A percentile compares a stretch with the other conserved stretches of the same genome.
phyloP scores from a whole-genome alignment of 345 rosid species.

The Corymbia maculata region DNA sequence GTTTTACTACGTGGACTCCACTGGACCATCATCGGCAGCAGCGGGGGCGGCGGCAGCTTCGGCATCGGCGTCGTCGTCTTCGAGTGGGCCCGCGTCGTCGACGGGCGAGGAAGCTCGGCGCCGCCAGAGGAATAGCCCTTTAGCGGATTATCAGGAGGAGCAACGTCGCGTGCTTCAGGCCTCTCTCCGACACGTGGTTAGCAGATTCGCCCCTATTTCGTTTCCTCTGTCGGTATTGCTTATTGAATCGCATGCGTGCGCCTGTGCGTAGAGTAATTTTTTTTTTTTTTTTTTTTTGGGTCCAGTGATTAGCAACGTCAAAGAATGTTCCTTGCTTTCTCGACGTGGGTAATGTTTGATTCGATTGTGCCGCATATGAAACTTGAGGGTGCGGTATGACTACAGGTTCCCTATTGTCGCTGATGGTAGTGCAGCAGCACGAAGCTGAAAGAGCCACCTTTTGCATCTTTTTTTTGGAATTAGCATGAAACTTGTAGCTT shows the following conservation, averaged over 20 bases:
- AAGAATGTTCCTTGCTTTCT: background rate
- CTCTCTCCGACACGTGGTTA: conserved; percentile 76
- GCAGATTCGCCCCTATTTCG: background rate
- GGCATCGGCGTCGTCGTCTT: conserved; percentile 15
- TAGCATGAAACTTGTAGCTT: background rate
- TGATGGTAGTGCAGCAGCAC: background rate
- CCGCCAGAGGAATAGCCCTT: conserved; percentile 30
- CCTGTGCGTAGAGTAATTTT: background rate
- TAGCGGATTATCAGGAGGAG: conserved; percentile 56
- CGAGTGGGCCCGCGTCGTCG: conserved; percentile 9
- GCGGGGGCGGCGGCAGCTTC: background rate
- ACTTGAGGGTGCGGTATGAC: background rate
- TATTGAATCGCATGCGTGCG: background rate
- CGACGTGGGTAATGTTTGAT: background rate
- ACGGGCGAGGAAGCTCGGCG: conserved; percentile 26
- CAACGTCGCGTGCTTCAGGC: conserved; percentile 72
- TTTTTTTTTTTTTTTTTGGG: background rate
- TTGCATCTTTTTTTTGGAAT: background rate
- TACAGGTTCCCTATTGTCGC: background rate
- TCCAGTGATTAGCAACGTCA: background rate
- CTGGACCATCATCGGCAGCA: background rate
- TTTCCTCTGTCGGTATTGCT: background rate
- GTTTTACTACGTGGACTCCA: conserved; percentile 19
- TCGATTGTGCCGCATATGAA: background rate
- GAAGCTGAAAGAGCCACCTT: background rate